These are phyloP conservation scores for Ogataea methanolica DNA, from an alignment of 805 yeast species.

Conservation along the genomic window DNA sequence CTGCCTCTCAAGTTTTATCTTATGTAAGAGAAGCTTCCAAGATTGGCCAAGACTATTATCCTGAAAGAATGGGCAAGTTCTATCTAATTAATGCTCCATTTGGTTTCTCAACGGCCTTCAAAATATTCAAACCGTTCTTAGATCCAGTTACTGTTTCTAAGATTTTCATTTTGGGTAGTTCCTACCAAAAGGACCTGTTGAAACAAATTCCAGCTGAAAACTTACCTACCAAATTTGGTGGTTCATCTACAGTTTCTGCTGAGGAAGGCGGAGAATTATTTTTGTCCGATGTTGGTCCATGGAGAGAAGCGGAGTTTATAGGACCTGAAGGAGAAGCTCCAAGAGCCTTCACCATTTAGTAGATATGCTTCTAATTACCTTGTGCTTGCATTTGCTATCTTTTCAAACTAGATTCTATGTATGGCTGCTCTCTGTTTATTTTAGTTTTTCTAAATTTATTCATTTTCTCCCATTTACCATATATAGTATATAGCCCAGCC, in stretches of 20 bases:
- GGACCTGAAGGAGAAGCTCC: constrained; percentile 98
- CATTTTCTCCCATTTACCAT: too few relatives aligned
- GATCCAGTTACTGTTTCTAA: constrained; percentile 97
- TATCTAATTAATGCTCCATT: constrained; percentile 95
- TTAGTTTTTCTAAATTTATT: too few relatives aligned
- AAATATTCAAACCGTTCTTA: constrained; percentile 84
- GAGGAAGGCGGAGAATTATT: constrained; percentile 70
- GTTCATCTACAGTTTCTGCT: constrained; percentile 60
- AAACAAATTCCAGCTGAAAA: constrained; percentile 93
- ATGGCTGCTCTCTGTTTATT: too few relatives aligned
- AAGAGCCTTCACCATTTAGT: constrained; percentile 33
- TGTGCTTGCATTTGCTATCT: too few relatives aligned
- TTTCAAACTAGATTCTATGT: too few relatives aligned
- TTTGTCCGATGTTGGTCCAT: constrained; percentile 91
- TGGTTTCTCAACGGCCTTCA: constrained; percentile 93
- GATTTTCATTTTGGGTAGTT: constrained; percentile 79
- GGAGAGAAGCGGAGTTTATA: constrained; percentile 85
- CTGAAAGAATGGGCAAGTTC: constrained; percentile 98
- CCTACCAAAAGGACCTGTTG: constrained; percentile 75
- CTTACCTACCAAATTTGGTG: constrained; percentile 90
- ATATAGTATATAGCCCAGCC: too few relatives aligned
- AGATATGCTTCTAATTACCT: too few relatives aligned
- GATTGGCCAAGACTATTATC: constrained; percentile 96
- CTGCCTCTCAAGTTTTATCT: constrained; percentile 79
- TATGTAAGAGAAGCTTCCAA: constrained; percentile 91